Evolutionary conservation across 2,329 filamentous ascomycete species (phyloP), one percentile per base, ranked within the genome.

Genomic region (Byssochlamys sp.): DNA sequence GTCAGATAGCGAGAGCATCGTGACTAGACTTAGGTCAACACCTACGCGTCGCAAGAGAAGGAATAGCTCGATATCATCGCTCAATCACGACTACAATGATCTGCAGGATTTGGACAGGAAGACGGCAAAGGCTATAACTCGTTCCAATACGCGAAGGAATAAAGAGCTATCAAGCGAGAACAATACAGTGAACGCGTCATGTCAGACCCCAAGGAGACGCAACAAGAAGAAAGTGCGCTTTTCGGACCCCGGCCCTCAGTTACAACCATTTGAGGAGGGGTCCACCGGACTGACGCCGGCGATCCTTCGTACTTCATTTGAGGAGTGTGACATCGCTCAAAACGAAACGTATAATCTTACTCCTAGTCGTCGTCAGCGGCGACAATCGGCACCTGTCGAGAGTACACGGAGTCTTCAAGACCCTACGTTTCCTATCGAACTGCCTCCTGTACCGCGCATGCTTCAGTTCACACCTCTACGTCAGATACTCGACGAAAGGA

Each of bases 251-350:
- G 71, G 71, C 5, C 69, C 69, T 49, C 63, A 59, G 31, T 45
- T 67, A 31, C 65, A 67, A 19, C 55, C 65, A 31, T 54, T 56
- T 52, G 57, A 57, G 5, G 35, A 57, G 35, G 56, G 57, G 26
- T 72, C 73, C 1, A 78, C 76, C 1, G 76, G 77, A n/a, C 62
- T 79, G 5, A 79, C 77, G 3, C 77, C 77, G 19, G 67, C 71
- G 3, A 67, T 79, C 58, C 62, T 66, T 26, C 75, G 75, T 25
- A 72, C 74, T 4, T 72, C 69, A 0, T 69, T 77, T 52, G 62
- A 65, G 49, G 69, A 69, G 31, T 61, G 60, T 25, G 65, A 61
- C 51, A 55, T 53, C n/a, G 57, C 58, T 39, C 54, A 61, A 45
- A 56, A 59, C 33, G 62, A 63, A 14, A 63, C 62, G 26, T 63